Evolutionary conservation across 2,329 filamentous ascomycete genomes (phyloP).

Genomic region (Colletotrichum sp.): DNA sequence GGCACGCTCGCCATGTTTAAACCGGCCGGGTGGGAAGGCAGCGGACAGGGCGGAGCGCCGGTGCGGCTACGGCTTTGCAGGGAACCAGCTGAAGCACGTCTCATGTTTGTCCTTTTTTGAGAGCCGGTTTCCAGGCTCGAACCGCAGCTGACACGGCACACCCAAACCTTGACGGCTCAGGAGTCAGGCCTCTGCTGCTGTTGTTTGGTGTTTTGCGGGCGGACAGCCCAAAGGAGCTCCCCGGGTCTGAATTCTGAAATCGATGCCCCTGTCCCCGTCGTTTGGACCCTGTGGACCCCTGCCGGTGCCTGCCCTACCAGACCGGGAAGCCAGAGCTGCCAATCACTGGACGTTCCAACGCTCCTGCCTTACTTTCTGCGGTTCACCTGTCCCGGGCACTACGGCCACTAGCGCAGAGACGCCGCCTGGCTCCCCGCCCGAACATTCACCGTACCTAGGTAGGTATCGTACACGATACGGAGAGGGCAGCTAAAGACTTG

Average conservation of each 20-base stretch:
- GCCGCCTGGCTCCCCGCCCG: neutral
- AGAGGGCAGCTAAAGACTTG: neutral
- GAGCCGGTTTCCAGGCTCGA: neutral
- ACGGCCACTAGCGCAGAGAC: neutral
- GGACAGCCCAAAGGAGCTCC: neutral
- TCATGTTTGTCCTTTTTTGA: neutral
- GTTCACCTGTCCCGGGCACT: neutral
- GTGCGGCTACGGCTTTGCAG: neutral
- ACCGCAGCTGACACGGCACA: neutral
- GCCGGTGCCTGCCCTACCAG: conserved; percentile 3
- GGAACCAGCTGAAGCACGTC: neutral
- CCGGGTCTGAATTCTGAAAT: neutral
- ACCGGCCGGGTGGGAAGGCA: neutral
- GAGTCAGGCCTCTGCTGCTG: neutral
- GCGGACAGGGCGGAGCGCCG: conserved; percentile 18
- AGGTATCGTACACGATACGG: neutral
- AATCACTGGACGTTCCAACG: neutral
- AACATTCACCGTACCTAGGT: neutral
- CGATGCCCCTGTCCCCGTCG: neutral
- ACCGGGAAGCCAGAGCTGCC: neutral
- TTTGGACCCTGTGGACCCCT: neutral
- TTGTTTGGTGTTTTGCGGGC: neutral
- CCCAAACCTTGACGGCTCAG: neutral
- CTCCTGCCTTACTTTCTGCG: neutral
- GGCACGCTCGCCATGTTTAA: neutral